phyloP scores from a whole-genome alignment of 108 stramenopile genomes.

The Fragilaria crotonensis region DNA sequence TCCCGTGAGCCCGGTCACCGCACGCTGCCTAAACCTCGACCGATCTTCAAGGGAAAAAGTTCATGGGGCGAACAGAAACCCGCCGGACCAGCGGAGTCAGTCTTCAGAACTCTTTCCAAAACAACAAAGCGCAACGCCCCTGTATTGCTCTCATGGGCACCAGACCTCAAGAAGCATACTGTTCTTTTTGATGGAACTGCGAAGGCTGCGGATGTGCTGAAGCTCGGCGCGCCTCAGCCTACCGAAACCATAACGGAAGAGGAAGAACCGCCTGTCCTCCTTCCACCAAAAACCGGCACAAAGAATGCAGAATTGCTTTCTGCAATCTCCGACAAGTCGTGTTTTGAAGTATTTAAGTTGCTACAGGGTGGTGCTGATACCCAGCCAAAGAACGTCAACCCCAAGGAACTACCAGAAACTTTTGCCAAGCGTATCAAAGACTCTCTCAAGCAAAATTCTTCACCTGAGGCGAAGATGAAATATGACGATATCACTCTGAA shows the following conservation, averaged over 20 bases:
- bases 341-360: not conserved
- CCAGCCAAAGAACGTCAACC: not conserved
- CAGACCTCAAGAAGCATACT: slow-evolving; percentile 22
- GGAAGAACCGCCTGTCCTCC: not conserved
- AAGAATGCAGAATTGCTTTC: not conserved
- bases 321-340: not conserved
- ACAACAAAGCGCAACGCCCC: not conserved
- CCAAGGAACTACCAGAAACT: not conserved
- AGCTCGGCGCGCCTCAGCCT: not conserved
- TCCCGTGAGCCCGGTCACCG: too few relatives aligned
- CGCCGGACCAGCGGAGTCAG: not conserved
- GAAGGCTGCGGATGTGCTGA: not conserved
- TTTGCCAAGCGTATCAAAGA: not conserved
- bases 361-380: not conserved
- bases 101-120: not conserved
- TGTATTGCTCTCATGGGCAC: slow-evolving; percentile 1
- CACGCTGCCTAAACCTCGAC: too few relatives aligned
- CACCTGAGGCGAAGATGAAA: not conserved
- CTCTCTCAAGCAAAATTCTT: not conserved
- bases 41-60: slow-evolving; percentile 15
- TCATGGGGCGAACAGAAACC: too few relatives aligned
- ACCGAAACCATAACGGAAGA: not conserved
- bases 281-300: not conserved
- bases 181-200: not conserved
- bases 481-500: not conserved